Percentiles rank a stretch among this genome's conserved stretches.
Evolutionary conservation across 2,329 filamentous ascomycete genomes (phyloP).

Genomic region (Septoria petroselini): DNA sequence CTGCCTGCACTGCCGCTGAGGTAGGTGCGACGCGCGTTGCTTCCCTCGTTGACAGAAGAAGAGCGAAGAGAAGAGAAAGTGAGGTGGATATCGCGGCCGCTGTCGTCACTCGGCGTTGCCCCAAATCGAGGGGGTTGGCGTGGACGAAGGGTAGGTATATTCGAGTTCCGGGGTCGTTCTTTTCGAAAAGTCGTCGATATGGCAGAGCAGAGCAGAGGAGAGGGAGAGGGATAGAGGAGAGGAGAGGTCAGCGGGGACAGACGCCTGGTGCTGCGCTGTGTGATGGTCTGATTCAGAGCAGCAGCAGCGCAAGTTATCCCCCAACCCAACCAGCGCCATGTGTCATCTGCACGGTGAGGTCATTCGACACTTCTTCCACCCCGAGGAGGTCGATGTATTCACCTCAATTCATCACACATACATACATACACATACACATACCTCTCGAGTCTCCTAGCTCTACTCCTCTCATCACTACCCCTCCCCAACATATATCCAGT

Average conservation of each 20-base stretch:
- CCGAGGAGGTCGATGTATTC: too few species aligned
- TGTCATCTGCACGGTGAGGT: slow-evolving; percentile 1
- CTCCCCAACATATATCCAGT: too few species aligned
- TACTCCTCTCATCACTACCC: too few species aligned
- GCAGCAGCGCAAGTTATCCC: not conserved
- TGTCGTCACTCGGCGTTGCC: not conserved
- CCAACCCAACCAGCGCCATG: slow-evolving; percentile 1
- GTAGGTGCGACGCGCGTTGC: not conserved
- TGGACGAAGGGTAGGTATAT: not conserved
- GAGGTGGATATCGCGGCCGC: too few species aligned
- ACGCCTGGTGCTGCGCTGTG: not conserved
- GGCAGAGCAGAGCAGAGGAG: too few species aligned
- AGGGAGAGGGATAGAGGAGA: too few species aligned
- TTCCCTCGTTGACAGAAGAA: not conserved
- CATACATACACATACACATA: too few species aligned
- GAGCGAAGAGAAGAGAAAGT: too few species aligned
- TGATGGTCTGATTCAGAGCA: not conserved
- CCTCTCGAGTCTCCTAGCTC: too few species aligned
- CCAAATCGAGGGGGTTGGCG: not conserved
- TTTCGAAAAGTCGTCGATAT: too few species aligned
- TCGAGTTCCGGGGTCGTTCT: too few species aligned
- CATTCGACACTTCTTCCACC: not conserved
- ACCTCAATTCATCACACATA: too few species aligned
- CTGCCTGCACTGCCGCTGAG: not conserved
- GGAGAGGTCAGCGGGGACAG: not conserved